Evolutionary conservation across 495 filamentous ascomycete genomes (phyloP).

Genomic region (Talaromyces liani): DNA sequence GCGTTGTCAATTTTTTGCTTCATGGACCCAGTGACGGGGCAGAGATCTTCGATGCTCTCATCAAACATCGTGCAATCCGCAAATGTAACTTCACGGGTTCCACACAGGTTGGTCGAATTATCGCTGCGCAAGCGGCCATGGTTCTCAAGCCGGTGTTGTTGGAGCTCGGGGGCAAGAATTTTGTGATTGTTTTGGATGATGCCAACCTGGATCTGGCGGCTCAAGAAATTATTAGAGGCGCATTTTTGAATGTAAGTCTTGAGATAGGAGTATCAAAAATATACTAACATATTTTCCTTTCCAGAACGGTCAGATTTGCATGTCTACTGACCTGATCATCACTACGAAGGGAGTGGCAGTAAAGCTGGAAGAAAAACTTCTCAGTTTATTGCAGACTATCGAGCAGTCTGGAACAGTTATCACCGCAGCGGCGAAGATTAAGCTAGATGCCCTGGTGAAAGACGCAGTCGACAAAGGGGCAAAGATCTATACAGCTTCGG

Average conservation of each 20-base stretch:
- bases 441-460: not conserved
- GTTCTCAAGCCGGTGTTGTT: conserved; percentile 52
- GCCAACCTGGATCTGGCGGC: conserved; percentile 51
- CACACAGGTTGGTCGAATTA: conserved; percentile 46
- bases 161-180: conserved; percentile 56
- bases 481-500: not conserved
- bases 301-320: conserved; percentile 74
- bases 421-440: conserved; percentile 21
- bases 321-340: conserved; percentile 83
- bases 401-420: conserved; percentile 52
- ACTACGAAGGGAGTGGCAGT: conserved; percentile 62
- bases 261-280: not conserved
- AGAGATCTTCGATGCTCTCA: conserved; percentile 46
- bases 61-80: conserved; percentile 49
- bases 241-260: conserved; percentile 37
- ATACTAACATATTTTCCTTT: not conserved
- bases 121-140: conserved; percentile 47
- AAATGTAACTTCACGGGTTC: conserved; percentile 60
- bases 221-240: conserved; percentile 37
- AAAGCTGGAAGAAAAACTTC: conserved; percentile 55
- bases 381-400: conserved; percentile 3
- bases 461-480: not conserved
- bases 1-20: conserved; percentile 50
- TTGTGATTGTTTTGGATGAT: conserved; percentile 51
- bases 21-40: conserved; percentile 45